phyloP scores from a whole-genome alignment of 495 filamentous ascomycete species.

The Hypomontagnella submonticulosa region DNA sequence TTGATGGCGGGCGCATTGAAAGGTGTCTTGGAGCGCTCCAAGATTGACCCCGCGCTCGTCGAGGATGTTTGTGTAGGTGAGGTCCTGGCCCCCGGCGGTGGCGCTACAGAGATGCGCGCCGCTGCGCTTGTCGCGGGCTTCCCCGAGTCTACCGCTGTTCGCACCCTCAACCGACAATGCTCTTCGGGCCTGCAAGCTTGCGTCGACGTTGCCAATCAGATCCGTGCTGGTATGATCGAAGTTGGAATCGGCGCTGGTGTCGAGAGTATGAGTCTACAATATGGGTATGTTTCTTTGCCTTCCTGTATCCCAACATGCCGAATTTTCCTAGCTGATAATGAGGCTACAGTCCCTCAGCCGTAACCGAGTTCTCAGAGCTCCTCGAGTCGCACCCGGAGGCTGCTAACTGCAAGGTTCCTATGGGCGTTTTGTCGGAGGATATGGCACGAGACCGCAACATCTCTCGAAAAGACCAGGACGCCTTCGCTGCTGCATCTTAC shows the following conservation, averaged over 20 bases:
- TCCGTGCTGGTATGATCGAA: conserved; percentile 91
- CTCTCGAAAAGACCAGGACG: conserved; percentile 78
- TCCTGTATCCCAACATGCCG: background rate
- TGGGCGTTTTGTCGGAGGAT: conserved; percentile 92
- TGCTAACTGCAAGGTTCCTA: conserved; percentile 96
- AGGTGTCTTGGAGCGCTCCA: conserved; percentile 82
- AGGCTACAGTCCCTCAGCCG: conserved; percentile 74
- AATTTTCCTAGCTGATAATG: conserved; percentile 42
- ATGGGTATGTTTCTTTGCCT: conserved; percentile 70
- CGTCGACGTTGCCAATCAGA: conserved; percentile 92
- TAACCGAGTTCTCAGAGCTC: conserved; percentile 93
- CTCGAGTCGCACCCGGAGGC: conserved; percentile 85
- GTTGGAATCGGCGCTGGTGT: conserved; percentile 94
- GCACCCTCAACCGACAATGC: conserved; percentile 91
- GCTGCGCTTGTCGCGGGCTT: conserved; percentile 93
- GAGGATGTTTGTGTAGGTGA: conserved; percentile 94
- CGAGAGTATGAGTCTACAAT: conserved; percentile 96
- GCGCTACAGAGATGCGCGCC: conserved; percentile 96
- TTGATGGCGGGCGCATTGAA: conserved; percentile 86
- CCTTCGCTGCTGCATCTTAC: conserved; percentile 89
- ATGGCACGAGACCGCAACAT: conserved; percentile 90
- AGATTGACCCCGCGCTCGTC: conserved; percentile 83
- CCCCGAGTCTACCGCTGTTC: conserved; percentile 83
- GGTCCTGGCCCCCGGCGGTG: conserved; percentile 91
- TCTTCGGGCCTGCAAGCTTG: conserved; percentile 88